Evolutionary conservation across 306 rosid species (phyloP).

Genomic region (Casuarina equisetifolia): DNA sequence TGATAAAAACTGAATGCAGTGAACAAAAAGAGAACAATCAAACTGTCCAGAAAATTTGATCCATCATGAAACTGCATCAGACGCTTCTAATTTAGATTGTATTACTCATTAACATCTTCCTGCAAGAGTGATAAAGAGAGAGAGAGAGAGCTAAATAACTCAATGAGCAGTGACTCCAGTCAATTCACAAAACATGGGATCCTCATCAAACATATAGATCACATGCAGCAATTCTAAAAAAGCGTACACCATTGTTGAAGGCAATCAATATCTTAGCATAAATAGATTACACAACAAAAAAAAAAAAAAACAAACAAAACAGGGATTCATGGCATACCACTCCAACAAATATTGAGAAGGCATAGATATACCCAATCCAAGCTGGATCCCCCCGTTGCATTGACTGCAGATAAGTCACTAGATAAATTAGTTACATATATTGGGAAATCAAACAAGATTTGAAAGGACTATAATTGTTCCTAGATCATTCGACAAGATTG

Average conservation of each 20-base stretch:
- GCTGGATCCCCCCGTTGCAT: slow-evolving; percentile 64
- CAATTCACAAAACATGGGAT: slow-evolving; percentile 2
- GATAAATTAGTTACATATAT: neutral
- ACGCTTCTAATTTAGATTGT: neutral
- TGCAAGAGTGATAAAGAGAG: neutral
- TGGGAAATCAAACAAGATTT: neutral
- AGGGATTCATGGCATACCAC: slow-evolving; percentile 44
- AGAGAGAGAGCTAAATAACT: neutral
- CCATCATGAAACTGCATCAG: neutral
- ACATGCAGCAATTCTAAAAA: neutral
- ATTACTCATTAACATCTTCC: neutral
- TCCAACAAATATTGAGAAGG: slow-evolving; percentile 57
- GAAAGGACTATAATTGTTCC: neutral
- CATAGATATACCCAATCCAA: slow-evolving; percentile 50
- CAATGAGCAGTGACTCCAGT: neutral
- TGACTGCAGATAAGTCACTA: slow-evolving; percentile 41
- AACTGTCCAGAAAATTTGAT: neutral
- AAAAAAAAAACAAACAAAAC: neutral
- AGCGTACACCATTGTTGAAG: neutral
- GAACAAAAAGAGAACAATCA: neutral
- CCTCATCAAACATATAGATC: neutral
- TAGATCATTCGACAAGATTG: neutral
- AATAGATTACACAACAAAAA: neutral
- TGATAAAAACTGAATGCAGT: neutral
- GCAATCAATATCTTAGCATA: neutral